A percentile compares a stretch with the other conserved stretches of the same genome.
Evolutionary conservation across 352 stramenopile genomes (phyloP).

Genomic region (Globisporangium lucens): DNA sequence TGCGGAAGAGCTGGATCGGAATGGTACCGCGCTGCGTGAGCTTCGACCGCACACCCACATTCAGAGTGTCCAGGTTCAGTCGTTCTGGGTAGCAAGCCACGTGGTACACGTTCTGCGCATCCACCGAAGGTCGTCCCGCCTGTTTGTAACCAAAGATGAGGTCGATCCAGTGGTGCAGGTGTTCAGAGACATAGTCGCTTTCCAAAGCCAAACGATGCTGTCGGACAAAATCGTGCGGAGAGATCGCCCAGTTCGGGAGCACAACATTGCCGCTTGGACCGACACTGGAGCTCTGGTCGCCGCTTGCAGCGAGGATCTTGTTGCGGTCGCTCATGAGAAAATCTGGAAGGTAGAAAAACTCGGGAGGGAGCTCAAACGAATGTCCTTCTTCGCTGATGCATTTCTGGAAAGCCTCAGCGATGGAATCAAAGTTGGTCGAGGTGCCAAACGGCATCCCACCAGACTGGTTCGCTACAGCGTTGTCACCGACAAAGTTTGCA

Average conservation of each 20-base stretch:
- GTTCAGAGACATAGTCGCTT: constrained; percentile 96
- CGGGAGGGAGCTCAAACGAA: constrained; percentile 70
- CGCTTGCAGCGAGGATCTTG: constrained; percentile 51
- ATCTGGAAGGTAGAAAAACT: constrained; percentile 81
- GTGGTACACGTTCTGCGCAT: constrained; percentile 93
- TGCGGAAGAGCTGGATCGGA: constrained; percentile 76
- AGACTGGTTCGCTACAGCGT: not conserved
- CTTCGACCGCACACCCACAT: constrained; percentile 51
- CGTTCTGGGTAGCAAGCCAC: constrained; percentile 76
- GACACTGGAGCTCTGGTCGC: constrained; percentile 31
- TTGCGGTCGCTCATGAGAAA: constrained; percentile 66
- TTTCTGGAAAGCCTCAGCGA: constrained; percentile 53
- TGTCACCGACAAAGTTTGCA: constrained; percentile 19
- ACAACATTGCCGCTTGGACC: constrained; percentile 82
- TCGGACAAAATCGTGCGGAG: constrained; percentile 95
- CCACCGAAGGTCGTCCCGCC: constrained; percentile 77
- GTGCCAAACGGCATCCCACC: not conserved
- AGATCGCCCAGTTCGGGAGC: constrained; percentile 96
- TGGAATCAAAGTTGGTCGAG: constrained; percentile 53
- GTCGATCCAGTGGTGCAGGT: constrained; percentile 99
- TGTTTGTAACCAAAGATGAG: constrained; percentile 99
- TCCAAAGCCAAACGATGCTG: constrained; percentile 96
- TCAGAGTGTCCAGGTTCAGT: constrained; percentile 63
- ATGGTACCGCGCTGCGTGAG: constrained; percentile 74
- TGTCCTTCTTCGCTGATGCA: constrained; percentile 54